Percentiles rank a stretch among this genome's conserved stretches.
These are phyloP conservation scores for Crucihimalaya himalaica DNA, from an alignment of 345 rosid genomes.

Conservation along the genomic window DNA sequence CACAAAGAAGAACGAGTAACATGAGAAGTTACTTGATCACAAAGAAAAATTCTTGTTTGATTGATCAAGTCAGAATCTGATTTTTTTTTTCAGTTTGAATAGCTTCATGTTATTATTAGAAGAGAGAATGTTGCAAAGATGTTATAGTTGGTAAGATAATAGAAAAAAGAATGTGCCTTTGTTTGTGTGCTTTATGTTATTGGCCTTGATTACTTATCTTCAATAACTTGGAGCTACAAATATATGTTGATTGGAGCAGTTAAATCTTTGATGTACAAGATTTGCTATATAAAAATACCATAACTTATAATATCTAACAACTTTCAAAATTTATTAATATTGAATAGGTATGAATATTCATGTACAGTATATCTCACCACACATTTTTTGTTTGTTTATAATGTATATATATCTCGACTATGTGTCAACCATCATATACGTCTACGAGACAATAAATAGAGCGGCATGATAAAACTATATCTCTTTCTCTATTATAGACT, in stretches of 20 bases:
- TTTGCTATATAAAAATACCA: neutral
- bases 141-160: neutral
- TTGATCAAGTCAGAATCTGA: no score
- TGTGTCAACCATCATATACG: no score
- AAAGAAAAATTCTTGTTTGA: neutral
- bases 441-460: neutral
- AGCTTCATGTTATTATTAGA: no score
- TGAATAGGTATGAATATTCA: neutral
- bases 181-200: neutral
- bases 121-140: neutral
- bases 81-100: no score
- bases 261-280: constrained; percentile 3
- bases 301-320: neutral
- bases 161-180: no score
- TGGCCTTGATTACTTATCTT: neutral
- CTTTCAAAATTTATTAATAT: no score
- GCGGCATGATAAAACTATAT: neutral
- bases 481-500: neutral
- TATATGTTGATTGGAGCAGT: neutral
- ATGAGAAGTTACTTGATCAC: neutral
- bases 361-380: neutral
- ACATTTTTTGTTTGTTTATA: neutral
- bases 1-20: constrained; percentile 52
- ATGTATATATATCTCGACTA: no score
- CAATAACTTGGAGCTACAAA: neutral